Percentiles rank a stretch among this genome's conserved stretches.
phyloP scores from a whole-genome alignment of 2,329 filamentous ascomycete species.

The Trichocomaceae sp. region DNA sequence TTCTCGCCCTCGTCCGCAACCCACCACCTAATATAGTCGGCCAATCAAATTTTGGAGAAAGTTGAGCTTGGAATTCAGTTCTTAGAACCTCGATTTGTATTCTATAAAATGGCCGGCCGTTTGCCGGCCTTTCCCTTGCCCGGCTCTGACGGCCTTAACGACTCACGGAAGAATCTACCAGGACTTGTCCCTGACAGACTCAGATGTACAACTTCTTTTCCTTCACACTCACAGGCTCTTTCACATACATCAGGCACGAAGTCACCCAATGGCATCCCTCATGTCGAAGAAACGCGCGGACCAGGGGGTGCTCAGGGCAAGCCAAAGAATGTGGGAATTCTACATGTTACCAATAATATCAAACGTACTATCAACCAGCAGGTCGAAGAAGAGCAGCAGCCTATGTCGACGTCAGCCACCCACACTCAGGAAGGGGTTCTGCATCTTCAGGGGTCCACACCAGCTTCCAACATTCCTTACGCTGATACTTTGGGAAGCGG shows the following conservation, averaged over 20 bases:
- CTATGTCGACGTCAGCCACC: conserved; percentile 23
- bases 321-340: conserved; percentile 34
- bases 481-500: conserved; percentile 22
- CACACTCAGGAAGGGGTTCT: conserved; percentile 27
- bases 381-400: conserved; percentile 13
- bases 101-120: conserved; percentile 3
- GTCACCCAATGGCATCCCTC: conserved; percentile 21
- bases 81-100: neutral
- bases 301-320: conserved; percentile 24
- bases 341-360: conserved; percentile 29
- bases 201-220: conserved; percentile 3
- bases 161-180: conserved; percentile 5
- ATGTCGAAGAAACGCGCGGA: conserved; percentile 17
- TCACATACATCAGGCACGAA: conserved; percentile 22
- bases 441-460: conserved; percentile 26
- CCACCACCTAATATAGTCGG: conserved; percentile 4
- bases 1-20: conserved; percentile 4
- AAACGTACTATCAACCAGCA: conserved; percentile 26
- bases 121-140: neutral
- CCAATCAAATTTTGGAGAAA: conserved; percentile 9
- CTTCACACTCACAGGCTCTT: conserved; percentile 15
- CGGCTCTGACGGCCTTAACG: conserved; percentile 1
- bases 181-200: neutral
- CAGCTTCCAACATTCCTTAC: conserved; percentile 32
- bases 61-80: conserved; percentile 4